A percentile compares a stretch with the other conserved stretches of the same genome.
These are phyloP conservation scores for Pythium sp. DNA, from an alignment of 352 stramenopile genomes.

Conservation along the genomic window DNA sequence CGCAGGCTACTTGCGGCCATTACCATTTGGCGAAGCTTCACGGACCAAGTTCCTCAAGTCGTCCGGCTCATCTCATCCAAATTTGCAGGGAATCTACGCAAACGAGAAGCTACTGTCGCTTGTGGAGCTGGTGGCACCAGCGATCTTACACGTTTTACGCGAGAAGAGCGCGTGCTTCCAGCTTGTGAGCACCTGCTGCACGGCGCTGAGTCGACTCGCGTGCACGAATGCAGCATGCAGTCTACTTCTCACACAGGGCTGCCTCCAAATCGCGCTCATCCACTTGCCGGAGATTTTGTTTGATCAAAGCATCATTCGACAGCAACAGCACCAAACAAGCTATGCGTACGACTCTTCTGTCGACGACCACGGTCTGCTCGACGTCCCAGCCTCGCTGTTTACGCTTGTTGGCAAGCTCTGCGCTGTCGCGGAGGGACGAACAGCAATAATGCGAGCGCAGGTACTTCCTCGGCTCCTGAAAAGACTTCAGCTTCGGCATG, in stretches of 20 bases:
- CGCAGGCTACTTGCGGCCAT: conserved; percentile 50
- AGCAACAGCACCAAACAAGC: conserved; percentile 11
- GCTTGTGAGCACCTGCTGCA: conserved; percentile 54
- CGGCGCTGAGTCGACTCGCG: conserved; percentile 54
- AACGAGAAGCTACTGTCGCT: conserved; percentile 44
- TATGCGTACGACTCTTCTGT: conserved; percentile 29
- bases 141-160: conserved; percentile 55
- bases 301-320: not conserved
- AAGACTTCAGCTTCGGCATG: conserved; percentile 45
- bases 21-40: conserved; percentile 50
- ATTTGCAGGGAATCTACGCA: conserved; percentile 38
- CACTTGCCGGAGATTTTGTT: conserved; percentile 53
- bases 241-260: conserved; percentile 49
- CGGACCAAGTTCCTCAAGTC: conserved; percentile 42
- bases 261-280: conserved; percentile 48
- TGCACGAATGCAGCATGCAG: conserved; percentile 50
- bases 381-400: conserved; percentile 61
- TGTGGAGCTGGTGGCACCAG: conserved; percentile 45
- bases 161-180: conserved; percentile 33
- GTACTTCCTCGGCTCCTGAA: conserved; percentile 69
- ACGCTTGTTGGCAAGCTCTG: conserved; percentile 65
- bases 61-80: not conserved
- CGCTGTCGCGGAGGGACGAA: conserved; percentile 51
- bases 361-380: conserved; percentile 43
- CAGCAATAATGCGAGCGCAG: conserved; percentile 56